Percentiles rank a stretch among this genome's conserved stretches.
These are phyloP conservation scores for Jaminaea rosea DNA, from an alignment of 1,284 basidiomycete species.

Conservation along the genomic window DNA sequence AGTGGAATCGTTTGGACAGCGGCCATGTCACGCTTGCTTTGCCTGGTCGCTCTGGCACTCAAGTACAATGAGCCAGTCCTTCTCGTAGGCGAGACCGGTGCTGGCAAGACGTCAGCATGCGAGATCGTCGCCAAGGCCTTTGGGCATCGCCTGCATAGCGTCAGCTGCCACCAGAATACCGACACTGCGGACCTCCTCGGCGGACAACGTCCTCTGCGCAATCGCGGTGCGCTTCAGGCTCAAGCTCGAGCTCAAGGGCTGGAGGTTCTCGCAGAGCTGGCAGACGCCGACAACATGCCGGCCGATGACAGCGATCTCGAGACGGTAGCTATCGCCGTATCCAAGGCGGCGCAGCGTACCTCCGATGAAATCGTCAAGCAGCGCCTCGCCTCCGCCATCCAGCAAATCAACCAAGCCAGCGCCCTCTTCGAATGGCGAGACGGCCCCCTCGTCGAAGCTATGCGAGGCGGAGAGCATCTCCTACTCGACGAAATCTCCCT, in stretches of 20 bases:
- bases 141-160: slow-evolving; percentile 59
- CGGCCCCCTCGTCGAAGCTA: slow-evolving; percentile 85
- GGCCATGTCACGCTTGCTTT: slow-evolving; percentile 83
- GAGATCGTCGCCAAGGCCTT: slow-evolving; percentile 72
- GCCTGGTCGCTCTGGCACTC: slow-evolving; percentile 71
- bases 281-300: neutral
- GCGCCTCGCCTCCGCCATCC: slow-evolving; percentile 52
- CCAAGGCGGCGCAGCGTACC: slow-evolving; percentile 3
- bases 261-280: slow-evolving; percentile 18
- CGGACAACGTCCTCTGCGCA: slow-evolving; percentile 83
- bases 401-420: slow-evolving; percentile 51
- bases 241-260: slow-evolving; percentile 42
- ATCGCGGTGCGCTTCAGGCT: slow-evolving; percentile 54
- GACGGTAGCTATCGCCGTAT: slow-evolving; percentile 13
- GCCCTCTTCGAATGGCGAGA: slow-evolving; percentile 94
- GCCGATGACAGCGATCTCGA: slow-evolving; percentile 11
- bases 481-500: slow-evolving; percentile 95
- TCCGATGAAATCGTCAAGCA: slow-evolving; percentile 12
- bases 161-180: slow-evolving; percentile 99
- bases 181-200: slow-evolving; percentile 96
- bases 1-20: slow-evolving; percentile 70
- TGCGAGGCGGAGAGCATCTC: slow-evolving; percentile 76
- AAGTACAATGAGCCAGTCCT: slow-evolving; percentile 88
- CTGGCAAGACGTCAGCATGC: slow-evolving; percentile 94
- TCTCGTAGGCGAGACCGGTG: slow-evolving; percentile 95